Evolutionary conservation across 1,139 yeast genomes (phyloP), one percentile per base, ranked within the genome.

Genomic region (Nakaseomyces kungkrabaensis): DNA sequence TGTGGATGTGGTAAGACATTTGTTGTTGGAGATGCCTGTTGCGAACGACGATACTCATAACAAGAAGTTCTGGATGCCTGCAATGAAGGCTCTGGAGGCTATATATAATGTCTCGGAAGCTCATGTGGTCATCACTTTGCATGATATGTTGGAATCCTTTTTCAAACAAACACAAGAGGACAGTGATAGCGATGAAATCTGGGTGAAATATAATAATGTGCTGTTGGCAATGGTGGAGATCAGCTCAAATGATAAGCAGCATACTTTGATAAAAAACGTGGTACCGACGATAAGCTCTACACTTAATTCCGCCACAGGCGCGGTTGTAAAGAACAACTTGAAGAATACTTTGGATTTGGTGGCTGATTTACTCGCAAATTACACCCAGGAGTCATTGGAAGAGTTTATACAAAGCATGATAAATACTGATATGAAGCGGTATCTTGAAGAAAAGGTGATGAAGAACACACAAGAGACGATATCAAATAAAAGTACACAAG

Each of bases 31-130:
- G 24, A 36, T 36, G 42, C 42, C 27, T 38, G 31, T 10, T 7
- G 26, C 24, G 5, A 22, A 37, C 11, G n/a, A 17, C 9, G 40
- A 36, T 36, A 17, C 6, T 5, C 24, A 7, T 37, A 59, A 57
- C 6, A 61, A 57, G 38, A 64, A 61, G 49, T 46, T 59, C 6
- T 63, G 68, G 68, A 47, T 57, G 24, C 52, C 62, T 26, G 56
- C 67, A 9, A 55, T 58, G 27, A 63, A 62, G 34, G 61, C 65
- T 4, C 47, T 66, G 24, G 66, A 63, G 47, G 64, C 67, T 3
- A 53, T 65, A 7, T 63, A 62, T 51, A 45, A 58, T 36, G 56
- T 61, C 10, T 26, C 41, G 4, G 48, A 45, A 31, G 44, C 56
- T 24, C 55, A 51, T n/a, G 32, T 48, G n/a, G 45, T 54, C 31